Evolutionary conservation across 2,329 filamentous ascomycete species (phyloP).

Genomic region (Fusarium torreyae): DNA sequence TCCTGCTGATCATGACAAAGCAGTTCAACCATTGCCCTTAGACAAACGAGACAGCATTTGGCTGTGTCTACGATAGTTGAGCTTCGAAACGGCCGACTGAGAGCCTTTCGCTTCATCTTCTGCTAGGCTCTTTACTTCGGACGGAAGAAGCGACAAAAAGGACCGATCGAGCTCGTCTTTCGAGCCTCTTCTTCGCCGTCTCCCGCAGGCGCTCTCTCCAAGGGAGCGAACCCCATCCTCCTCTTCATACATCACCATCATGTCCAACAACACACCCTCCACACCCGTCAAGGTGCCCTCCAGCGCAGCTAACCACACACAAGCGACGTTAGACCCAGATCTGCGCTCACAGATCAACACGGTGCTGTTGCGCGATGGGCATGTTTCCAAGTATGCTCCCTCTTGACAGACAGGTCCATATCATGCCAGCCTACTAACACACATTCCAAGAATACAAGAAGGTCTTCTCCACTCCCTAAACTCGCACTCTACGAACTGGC

Average conservation of each 20-base stretch:
- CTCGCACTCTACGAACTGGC: conserved; percentile 73
- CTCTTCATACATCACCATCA: conserved; percentile 41
- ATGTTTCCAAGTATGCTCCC: conserved; percentile 68
- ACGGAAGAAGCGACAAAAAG: not conserved
- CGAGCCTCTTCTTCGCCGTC: not conserved
- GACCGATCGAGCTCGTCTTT: not conserved
- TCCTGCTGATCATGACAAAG: not conserved
- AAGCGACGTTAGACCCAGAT: conserved; percentile 73
- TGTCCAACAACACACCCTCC: conserved; percentile 64
- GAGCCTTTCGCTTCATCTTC: conserved; percentile 7
- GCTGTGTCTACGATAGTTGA: conserved; percentile 5
- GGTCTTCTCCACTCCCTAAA: conserved; percentile 74
- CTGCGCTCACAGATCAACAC: conserved; percentile 75
- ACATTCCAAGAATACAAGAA: conserved; percentile 69
- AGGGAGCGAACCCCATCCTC: conserved; percentile 6
- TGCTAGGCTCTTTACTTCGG: not conserved
- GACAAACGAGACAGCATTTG: conserved; percentile 1
- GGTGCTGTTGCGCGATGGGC: conserved; percentile 70
- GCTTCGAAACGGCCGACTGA: conserved; percentile 13
- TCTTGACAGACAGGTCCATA: not conserved
- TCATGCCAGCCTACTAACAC: conserved; percentile 20
- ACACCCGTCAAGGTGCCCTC: conserved; percentile 74
- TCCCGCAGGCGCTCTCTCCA: not conserved
- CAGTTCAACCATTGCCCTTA: conserved; percentile 3
- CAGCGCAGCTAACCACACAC: conserved; percentile 71